Evolutionary conservation across 73 alveolate genomes (phyloP), one percentile per base, ranked within the genome.

Genomic region (Paraurostyla sp.): DNA sequence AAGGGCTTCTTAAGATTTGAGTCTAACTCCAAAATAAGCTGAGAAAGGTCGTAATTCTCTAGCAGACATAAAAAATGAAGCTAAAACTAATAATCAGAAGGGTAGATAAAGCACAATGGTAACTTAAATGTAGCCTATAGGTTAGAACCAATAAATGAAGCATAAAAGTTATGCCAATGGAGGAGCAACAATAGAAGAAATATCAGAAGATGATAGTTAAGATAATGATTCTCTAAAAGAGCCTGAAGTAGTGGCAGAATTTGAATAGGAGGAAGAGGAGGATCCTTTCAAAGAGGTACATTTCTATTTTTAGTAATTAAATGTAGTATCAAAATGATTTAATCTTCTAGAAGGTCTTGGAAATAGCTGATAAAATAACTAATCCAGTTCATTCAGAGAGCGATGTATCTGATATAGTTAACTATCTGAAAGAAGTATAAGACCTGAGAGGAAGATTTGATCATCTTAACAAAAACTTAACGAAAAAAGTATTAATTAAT

Each of bases 31-130:
- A 15, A 32, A 22, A 54, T 20, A 20, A 59, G 9, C 42, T n/a
- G 49, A 4, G 4, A 30, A 49, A 23, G 76, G 76, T 6, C 35
- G 82, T 38, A 40, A 40, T 40, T 65, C 82, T 33, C 58, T 65
- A 15, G 9, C 33, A 7, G 18, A 65, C 23, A 65, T 65, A 3
- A 65, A 65, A 40, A 38, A 38, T 2, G 41, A 65, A 6, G 82
- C 82, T n/a, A n/a, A n/a, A n/a, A n/a, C n/a, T 9, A 65, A 65
- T 22, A 65, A 11, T 22, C 30, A 29, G 6, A 35, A 32, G 1
- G 82, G 82, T 7, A 65, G 82, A 23, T 65, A 65, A 35, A 65
- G 82, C 38, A 38, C 41, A 40, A 65, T 65, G 82, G 82, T 65
- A 0, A 65, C 82, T 6, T 40, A 65, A 65, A 65, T 65, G 1